A percentile compares a stretch with the other conserved stretches of the same genome.
Evolutionary conservation across 106 monocot genomes (phyloP).

Genomic region (Dendrobium huoshanense): DNA sequence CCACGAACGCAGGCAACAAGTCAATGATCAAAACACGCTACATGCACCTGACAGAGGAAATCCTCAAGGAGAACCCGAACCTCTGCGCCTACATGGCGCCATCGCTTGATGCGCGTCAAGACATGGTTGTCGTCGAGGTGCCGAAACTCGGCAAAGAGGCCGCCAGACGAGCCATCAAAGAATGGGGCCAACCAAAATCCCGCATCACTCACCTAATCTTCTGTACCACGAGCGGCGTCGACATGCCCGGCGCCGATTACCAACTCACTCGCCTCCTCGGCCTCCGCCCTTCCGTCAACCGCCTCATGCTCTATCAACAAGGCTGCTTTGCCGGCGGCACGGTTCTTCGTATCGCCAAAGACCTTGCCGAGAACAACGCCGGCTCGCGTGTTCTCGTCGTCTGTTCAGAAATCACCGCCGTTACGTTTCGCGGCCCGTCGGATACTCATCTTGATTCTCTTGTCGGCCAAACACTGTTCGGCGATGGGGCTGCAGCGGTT

Average conservation of each 20-base stretch:
- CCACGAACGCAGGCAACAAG: neutral
- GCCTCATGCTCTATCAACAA: constrained; percentile 20
- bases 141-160: constrained; percentile 15
- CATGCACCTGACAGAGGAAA: constrained; percentile 18
- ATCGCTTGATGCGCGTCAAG: constrained; percentile 14
- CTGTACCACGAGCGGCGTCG: constrained; percentile 19
- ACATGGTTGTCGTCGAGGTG: constrained; percentile 16
- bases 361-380: neutral
- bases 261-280: constrained; percentile 17
- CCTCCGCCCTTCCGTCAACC: constrained; percentile 12
- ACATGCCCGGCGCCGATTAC: constrained; percentile 20
- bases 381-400: constrained; percentile 17
- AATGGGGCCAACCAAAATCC: constrained; percentile 16
- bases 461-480: constrained; percentile 15
- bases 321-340: constrained; percentile 21
- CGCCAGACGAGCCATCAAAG: constrained; percentile 8
- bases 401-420: constrained; percentile 16
- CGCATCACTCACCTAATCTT: constrained; percentile 17
- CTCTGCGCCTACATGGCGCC: constrained; percentile 17
- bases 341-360: constrained; percentile 14
- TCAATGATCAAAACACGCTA: constrained; percentile 13
- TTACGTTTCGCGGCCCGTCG: constrained; percentile 17
- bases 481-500: constrained; percentile 6
- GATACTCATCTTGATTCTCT: constrained; percentile 13
- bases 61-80: constrained; percentile 12